Conservation (phyloP, 2,329 filamentous ascomycete species). For the Colletotrichum lupini region DNA sequence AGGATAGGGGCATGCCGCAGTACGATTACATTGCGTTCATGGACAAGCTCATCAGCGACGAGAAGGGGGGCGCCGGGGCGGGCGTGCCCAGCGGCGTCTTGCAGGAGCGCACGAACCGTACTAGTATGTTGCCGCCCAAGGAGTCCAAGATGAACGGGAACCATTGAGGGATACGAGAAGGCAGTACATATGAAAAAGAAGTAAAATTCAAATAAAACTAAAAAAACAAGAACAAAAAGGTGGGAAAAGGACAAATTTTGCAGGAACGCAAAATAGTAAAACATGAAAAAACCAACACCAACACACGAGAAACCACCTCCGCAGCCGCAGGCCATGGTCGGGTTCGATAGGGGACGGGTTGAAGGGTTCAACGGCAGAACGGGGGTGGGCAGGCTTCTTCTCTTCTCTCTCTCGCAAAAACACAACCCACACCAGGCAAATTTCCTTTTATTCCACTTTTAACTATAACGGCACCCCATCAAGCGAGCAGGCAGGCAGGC, state of each 20-base stretch:
- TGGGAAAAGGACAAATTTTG: too few relatives aligned
- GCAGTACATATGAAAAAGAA: too few relatives aligned
- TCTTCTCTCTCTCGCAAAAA: not conserved
- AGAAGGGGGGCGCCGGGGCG: constrained; percentile 39
- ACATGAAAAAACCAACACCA: not conserved
- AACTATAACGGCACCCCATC: not conserved
- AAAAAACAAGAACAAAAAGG: too few relatives aligned
- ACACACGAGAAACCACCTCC: not conserved
- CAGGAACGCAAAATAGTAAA: not conserved
- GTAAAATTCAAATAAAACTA: too few relatives aligned
- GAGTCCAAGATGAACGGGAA: constrained; percentile 48
- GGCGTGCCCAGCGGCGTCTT: constrained; percentile 44
- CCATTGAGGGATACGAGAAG: constrained; percentile 27
- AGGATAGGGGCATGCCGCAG: constrained; percentile 86
- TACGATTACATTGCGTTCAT: constrained; percentile 98
- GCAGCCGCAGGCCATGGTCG: not conserved
- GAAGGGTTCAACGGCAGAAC: not conserved
- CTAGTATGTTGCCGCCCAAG: constrained; percentile 47
- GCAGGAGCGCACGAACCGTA: constrained; percentile 48
- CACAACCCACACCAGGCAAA: not conserved
- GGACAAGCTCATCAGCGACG: constrained; percentile 79
- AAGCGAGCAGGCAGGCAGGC: not conserved
- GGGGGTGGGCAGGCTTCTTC: not conserved
- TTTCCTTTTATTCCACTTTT: not conserved
- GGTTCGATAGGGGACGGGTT: too few relatives aligned